phyloP scores from a whole-genome alignment of 805 yeast species.

The Candida suzukii region DNA sequence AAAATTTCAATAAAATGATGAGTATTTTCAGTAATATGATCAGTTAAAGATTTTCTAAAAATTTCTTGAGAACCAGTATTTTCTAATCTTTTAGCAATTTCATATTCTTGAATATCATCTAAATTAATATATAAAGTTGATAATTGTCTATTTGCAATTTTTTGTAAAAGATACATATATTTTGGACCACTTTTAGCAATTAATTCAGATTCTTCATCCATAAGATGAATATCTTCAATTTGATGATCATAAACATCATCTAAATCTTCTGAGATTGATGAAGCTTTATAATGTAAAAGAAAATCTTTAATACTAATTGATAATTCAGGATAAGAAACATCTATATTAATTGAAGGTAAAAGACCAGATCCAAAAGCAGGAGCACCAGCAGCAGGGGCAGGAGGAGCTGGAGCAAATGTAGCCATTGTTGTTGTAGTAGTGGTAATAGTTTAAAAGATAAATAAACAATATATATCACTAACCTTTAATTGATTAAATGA shows the following conservation, averaged over 20 bases:
- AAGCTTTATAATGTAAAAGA: conserved; percentile 55
- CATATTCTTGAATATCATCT: conserved; percentile 75
- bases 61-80: conserved; percentile 6
- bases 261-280: conserved; percentile 17
- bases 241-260: conserved; percentile 29
- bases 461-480: too few species aligned
- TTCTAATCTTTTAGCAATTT: conserved; percentile 32
- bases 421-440: conserved; percentile 16
- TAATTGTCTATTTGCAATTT: conserved; percentile 76
- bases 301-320: conserved; percentile 55
- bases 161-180: conserved; percentile 67
- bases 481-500: too few species aligned
- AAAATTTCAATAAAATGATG: conserved; percentile 75
- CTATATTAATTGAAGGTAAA: conserved; percentile 20
- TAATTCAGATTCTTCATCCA: conserved; percentile 18
- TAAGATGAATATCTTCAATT: conserved; percentile 21
- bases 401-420: conserved; percentile 11
- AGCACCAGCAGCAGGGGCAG: conserved; percentile 7
- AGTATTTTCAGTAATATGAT: conserved; percentile 64
- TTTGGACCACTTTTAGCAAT: conserved; percentile 45
- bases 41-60: conserved; percentile 32
- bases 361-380: conserved; percentile 11
- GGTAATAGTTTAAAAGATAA: too few species aligned
- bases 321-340: conserved; percentile 58
- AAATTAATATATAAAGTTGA: conserved; percentile 67